These are phyloP conservation scores for Saturnispora ahearnii DNA, from an alignment of 805 yeast species.

Conservation along the genomic window DNA sequence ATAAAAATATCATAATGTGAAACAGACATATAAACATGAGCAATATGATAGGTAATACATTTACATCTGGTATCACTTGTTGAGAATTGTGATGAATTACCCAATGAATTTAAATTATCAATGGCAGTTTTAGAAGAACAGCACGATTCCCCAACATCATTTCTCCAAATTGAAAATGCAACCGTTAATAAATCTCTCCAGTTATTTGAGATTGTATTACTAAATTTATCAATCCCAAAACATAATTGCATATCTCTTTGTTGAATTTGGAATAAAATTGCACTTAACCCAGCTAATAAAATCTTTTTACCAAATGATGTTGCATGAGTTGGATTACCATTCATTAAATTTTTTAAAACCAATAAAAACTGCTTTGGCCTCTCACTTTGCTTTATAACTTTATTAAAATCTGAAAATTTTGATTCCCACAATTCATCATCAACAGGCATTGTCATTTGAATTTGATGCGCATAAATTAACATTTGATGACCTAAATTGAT, in stretches of 20 bases:
- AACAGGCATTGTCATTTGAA: slow-evolving; percentile 54
- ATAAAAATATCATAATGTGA: slow-evolving; percentile 74
- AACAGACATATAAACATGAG: slow-evolving; percentile 61
- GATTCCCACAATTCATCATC: slow-evolving; percentile 51
- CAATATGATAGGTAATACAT: slow-evolving; percentile 61
- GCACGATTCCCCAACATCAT: slow-evolving; percentile 34
- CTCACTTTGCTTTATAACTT: slow-evolving; percentile 17
- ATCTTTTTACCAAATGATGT: slow-evolving; percentile 59
- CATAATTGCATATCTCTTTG: slow-evolving; percentile 57
- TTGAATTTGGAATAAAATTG: slow-evolving; percentile 64
- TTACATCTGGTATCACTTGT: slow-evolving; percentile 44
- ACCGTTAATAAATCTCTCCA: slow-evolving; percentile 69
- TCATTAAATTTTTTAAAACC: slow-evolving; percentile 49
- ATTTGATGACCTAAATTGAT: slow-evolving; percentile 68
- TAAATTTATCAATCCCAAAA: slow-evolving; percentile 34
- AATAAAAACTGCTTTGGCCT: slow-evolving; percentile 41
- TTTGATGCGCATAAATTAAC: slow-evolving; percentile 47
- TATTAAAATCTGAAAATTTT: slow-evolving; percentile 16
- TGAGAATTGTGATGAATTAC: slow-evolving; percentile 26
- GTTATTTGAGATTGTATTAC: slow-evolving; percentile 28
- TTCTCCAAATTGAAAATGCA: slow-evolving; percentile 64
- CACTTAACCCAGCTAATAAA: slow-evolving; percentile 54
- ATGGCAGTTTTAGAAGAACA: slow-evolving; percentile 29
- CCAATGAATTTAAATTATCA: slow-evolving; percentile 21
- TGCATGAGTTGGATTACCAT: slow-evolving; percentile 35